Conservation (phyloP, 768 basidiomycete species). For the Phanerochaete carnosa region DNA sequence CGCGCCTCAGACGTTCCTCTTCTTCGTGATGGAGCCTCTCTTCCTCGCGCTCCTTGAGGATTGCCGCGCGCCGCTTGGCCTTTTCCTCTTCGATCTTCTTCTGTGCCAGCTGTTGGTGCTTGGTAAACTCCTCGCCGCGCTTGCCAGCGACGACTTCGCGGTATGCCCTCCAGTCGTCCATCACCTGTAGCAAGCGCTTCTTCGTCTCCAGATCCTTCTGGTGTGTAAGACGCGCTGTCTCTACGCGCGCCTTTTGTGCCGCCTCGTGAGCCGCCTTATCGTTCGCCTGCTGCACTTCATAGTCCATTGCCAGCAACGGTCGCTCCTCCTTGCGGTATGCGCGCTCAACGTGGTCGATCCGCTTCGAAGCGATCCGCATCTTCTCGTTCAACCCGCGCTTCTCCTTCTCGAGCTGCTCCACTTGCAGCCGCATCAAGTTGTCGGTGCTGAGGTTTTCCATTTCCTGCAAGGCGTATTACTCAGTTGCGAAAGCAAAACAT, state of each 20-base stretch:
- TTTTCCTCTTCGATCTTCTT: constrained; percentile 85
- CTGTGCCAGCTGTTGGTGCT: constrained; percentile 51
- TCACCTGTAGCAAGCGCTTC: constrained; percentile 67
- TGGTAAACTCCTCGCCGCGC: constrained; percentile 63
- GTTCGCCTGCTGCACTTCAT: constrained; percentile 75
- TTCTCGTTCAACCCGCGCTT: constrained; percentile 83
- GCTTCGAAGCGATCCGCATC: constrained; percentile 79
- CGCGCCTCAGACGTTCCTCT: constrained; percentile 32
- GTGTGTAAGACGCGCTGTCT: constrained; percentile 55
- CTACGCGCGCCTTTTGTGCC: constrained; percentile 54
- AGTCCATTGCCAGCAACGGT: constrained; percentile 82
- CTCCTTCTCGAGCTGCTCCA: constrained; percentile 95
- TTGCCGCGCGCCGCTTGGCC: constrained; percentile 55
- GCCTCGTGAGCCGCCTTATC: constrained; percentile 71
- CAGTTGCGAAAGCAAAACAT: not conserved
- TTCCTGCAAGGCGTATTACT: constrained; percentile 41
- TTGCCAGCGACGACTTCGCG: constrained; percentile 52
- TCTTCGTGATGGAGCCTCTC: constrained; percentile 41
- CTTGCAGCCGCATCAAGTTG: constrained; percentile 84
- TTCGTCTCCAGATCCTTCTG: constrained; percentile 71
- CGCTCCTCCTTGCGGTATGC: constrained; percentile 93
- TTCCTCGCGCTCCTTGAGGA: constrained; percentile 60
- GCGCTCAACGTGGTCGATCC: constrained; percentile 93
- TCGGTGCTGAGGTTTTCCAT: constrained; percentile 84
- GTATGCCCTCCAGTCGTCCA: constrained; percentile 60